These are phyloP conservation scores for Kazachstania sp. DNA, from an alignment of 1,139 yeast species.

Conservation along the genomic window DNA sequence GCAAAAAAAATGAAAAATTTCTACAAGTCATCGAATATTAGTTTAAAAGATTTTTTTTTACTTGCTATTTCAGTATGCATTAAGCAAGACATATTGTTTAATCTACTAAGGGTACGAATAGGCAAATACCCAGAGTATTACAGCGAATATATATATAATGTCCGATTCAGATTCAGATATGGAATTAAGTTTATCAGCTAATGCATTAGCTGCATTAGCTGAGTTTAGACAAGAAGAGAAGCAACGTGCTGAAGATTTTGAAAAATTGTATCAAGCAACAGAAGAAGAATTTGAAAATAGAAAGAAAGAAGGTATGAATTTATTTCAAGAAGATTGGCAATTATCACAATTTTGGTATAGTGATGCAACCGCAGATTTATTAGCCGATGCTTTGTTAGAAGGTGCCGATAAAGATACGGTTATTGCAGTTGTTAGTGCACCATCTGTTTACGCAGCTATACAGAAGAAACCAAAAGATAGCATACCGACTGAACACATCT, in stretches of 20 bases:
- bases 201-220: conserved; percentile 68
- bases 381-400: conserved; percentile 63
- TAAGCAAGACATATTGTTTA: too few relatives aligned
- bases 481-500: conserved; percentile 59
- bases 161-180: conserved; percentile 20
- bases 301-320: conserved; percentile 43
- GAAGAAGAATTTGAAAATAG: conserved; percentile 37
- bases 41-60: too few relatives aligned
- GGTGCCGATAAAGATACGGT: conserved; percentile 68
- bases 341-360: conserved; percentile 85
- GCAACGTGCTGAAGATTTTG: conserved; percentile 51
- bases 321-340: conserved; percentile 88
- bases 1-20: too few relatives aligned
- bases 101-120: too few relatives aligned
- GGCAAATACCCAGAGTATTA: too few relatives aligned
- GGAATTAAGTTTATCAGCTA: conserved; percentile 46
- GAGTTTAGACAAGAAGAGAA: conserved; percentile 65
- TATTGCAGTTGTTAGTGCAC: conserved; percentile 76
- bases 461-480: conserved; percentile 42
- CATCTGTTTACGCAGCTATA: conserved; percentile 84
- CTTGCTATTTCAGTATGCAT: too few relatives aligned
- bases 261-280: conserved; percentile 47
- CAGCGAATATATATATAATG: too few relatives aligned
- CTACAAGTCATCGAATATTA: too few relatives aligned
- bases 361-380: conserved; percentile 57